phyloP scores from a whole-genome alignment of 2,329 filamentous ascomycete genomes.

The Celoporthe dispersa region DNA sequence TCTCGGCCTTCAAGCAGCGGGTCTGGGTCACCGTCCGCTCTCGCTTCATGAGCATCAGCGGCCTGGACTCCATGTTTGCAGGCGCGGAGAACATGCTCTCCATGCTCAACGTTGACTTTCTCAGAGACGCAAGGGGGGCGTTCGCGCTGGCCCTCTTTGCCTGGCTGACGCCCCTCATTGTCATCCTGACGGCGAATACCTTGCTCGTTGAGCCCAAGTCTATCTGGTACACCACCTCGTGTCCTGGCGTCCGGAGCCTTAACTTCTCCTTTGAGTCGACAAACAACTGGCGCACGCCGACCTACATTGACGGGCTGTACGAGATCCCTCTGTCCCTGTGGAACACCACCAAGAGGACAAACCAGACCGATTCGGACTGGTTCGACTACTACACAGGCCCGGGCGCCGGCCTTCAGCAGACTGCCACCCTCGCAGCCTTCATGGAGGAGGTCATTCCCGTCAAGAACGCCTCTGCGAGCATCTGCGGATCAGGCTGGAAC shows the following conservation, averaged over 20 bases:
- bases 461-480: conserved; percentile 40
- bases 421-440: conserved; percentile 33
- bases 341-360: conserved; percentile 34
- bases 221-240: conserved; percentile 27
- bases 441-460: conserved; percentile 33
- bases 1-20: conserved; percentile 35
- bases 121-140: conserved; percentile 49
- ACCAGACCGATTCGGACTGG: conserved; percentile 33
- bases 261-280: conserved; percentile 36
- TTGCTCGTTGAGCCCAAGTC: conserved; percentile 35
- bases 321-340: conserved; percentile 35
- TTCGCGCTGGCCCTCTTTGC: conserved; percentile 34
- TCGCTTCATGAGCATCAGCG: conserved; percentile 34
- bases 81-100: conserved; percentile 45
- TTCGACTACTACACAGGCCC: conserved; percentile 39
- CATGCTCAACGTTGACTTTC: conserved; percentile 56
- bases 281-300: conserved; percentile 35
- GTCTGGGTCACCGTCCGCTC: conserved; percentile 37
- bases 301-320: conserved; percentile 32
- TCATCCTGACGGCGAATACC: conserved; percentile 36
- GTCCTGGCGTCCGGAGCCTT: conserved; percentile 35
- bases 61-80: conserved; percentile 42
- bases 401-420: conserved; percentile 30
- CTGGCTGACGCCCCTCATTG: conserved; percentile 36
- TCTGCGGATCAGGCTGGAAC: conserved; percentile 45